phyloP scores from a whole-genome alignment of 202 grass and related monocot species.

The Panicum virgatum region DNA sequence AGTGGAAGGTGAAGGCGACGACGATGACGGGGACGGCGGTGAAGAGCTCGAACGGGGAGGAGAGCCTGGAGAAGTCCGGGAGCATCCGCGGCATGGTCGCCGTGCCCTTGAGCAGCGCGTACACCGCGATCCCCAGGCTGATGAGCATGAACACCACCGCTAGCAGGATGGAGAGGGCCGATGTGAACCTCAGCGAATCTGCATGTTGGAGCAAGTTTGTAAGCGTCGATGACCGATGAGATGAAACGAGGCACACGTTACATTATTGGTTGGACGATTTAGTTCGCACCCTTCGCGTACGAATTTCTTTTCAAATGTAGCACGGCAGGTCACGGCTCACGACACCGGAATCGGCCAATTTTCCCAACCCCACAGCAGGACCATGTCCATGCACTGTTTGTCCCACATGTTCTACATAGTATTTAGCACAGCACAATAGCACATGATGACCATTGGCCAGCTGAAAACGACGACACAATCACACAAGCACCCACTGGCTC shows the following conservation, averaged over 20 bases:
- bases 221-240: neutral
- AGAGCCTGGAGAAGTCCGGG: conserved; percentile 66
- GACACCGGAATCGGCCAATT: neutral
- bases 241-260: neutral
- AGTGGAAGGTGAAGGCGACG: conserved; percentile 97
- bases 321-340: neutral
- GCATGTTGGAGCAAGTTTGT: conserved; percentile 21
- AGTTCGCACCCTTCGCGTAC: neutral
- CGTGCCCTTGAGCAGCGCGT: conserved; percentile 64
- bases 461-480: neutral
- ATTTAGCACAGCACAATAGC: neutral
- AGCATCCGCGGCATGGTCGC: conserved; percentile 71
- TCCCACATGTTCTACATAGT: neutral
- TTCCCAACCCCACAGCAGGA: neutral
- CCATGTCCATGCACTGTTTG: neutral
- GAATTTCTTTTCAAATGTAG: neutral
- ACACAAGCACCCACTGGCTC: neutral
- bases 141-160: conserved; percentile 84
- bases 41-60: conserved; percentile 83
- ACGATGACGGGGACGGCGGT: conserved; percentile 88
- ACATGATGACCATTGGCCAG: neutral
- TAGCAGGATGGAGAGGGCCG: conserved; percentile 79
- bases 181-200: conserved; percentile 89
- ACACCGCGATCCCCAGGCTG: conserved; percentile 72
- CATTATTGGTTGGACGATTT: neutral